Base-by-base conservation (phyloP, 2,329 filamentous ascomycete species). In the Lomentospora prolificans region DNA sequence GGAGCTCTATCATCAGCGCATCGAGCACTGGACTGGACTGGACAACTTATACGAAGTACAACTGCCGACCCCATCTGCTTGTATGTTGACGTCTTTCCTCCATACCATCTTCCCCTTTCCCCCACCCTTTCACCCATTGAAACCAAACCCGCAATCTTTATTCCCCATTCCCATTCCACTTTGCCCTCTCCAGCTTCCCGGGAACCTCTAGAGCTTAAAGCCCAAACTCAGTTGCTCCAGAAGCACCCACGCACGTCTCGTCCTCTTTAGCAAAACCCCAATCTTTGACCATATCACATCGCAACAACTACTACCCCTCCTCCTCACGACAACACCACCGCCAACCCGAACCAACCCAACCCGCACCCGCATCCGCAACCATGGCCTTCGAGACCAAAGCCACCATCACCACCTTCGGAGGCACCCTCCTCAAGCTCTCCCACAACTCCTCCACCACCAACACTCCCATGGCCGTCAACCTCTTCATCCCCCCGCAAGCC, bases 311-410 rank as follows among this genome's bases (percentile, higher is more conserved):
- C 12, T 12, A 33, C 6, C 6, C 48, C 48, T 27, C 24, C 28
- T 27, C 48, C 25, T 30, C 25, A 19, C 28, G n/a, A 30, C 14
- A 52, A 5, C 14, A 36, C 7, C 8, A 19, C 30, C 46, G 9
- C 22, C 46, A 24, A 12, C 46, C 10, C 27, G n/a, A 31, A n/a
- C 9, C 50, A 10, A 7, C 27, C 3, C 28, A 14, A 5, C 24
- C 12, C 6, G 14, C 53, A 50, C 1, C 41, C 41, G 10, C 24
- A 22, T 14, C 12, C 14, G n/a, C 51, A 58, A 78, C 61, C 60
- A 94, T 94, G 91, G 77, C 87, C 58, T 90, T 97, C 77, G 89
- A 87, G 68, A 95, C 87, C 62, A 95, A 88, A 69, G 86, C 89
- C 58, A 89, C 87, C 60, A 96, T 97, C 72, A 80, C 85, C 76